phyloP scores from a whole-genome alignment of 495 filamentous ascomycete genomes.

The Penicillium parvum region DNA sequence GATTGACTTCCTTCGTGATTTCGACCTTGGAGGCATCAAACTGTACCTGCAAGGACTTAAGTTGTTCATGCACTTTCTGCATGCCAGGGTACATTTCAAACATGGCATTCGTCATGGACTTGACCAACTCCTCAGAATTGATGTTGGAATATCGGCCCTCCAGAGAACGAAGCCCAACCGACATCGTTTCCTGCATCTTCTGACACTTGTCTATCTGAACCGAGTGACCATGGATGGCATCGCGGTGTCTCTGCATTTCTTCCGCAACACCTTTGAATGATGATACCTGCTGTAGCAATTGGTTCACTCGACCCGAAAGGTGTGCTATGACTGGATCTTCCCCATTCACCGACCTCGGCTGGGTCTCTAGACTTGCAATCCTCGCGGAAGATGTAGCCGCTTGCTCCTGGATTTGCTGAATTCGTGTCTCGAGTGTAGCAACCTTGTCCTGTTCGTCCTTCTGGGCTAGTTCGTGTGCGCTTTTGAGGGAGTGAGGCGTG shows the following conservation, averaged over 20 bases:
- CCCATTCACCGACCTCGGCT: too few relatives aligned
- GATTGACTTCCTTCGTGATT: background rate
- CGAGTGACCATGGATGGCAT: too few relatives aligned
- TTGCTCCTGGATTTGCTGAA: too few relatives aligned
- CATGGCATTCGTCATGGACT: conserved; percentile 33
- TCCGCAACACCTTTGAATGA: too few relatives aligned
- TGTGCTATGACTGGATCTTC: too few relatives aligned
- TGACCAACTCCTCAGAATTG: conserved; percentile 28
- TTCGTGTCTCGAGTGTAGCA: background rate
- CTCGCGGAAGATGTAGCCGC: background rate
- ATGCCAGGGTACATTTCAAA: conserved; percentile 34
- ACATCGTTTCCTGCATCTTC: conserved; percentile 5
- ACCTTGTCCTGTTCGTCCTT: background rate
- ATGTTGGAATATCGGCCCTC: conserved; percentile 36
- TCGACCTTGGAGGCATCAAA: background rate
- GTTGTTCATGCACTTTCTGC: conserved; percentile 1
- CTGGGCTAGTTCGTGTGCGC: background rate
- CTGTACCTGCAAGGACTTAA: background rate
- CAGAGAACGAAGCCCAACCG: conserved; percentile 30
- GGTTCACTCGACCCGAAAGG: too few relatives aligned
- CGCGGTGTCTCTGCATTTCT: background rate
- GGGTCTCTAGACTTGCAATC: too few relatives aligned
- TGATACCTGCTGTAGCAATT: too few relatives aligned
- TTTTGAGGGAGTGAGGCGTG: background rate
- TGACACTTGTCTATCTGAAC: too few relatives aligned